Evolutionary conservation across 352 stramenopile species (phyloP).

Genomic region (Pythium plurisporium): DNA sequence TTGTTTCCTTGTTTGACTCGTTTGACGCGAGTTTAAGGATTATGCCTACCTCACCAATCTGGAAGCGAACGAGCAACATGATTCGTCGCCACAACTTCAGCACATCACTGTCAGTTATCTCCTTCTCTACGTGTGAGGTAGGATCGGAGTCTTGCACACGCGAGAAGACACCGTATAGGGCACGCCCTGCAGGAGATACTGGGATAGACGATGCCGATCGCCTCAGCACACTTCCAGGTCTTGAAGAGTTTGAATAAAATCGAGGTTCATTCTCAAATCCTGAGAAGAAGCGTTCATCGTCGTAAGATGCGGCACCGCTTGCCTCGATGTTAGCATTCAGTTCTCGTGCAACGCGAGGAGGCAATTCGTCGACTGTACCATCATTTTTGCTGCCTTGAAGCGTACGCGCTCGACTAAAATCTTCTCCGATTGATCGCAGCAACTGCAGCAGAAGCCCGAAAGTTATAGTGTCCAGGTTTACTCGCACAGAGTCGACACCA

Average conservation of each 20-base stretch:
- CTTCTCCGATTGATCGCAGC: constrained; percentile 63
- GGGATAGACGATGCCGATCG: not conserved
- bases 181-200: constrained; percentile 1
- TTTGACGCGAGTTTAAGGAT: constrained; percentile 7
- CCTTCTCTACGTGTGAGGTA: constrained; percentile 29
- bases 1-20: not conserved
- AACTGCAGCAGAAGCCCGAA: constrained; percentile 59
- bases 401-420: constrained; percentile 31
- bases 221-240: constrained; percentile 1
- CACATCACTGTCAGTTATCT: constrained; percentile 43
- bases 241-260: constrained; percentile 7
- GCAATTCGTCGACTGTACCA: too few species aligned
- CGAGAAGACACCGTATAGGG: constrained; percentile 8
- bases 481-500: constrained; percentile 56
- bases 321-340: constrained; percentile 6
- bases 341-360: not conserved
- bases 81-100: constrained; percentile 74
- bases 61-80: constrained; percentile 20
- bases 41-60: constrained; percentile 38
- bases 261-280: constrained; percentile 15
- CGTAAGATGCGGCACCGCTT: constrained; percentile 7
- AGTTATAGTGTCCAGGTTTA: constrained; percentile 65
- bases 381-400: not conserved
- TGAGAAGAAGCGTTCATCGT: constrained; percentile 19
- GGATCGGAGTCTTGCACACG: constrained; percentile 6